A percentile compares a stretch with the other conserved stretches of the same genome.
Conservation (phyloP, 2,329 filamentous ascomycete species). For the Botrytis cinerea region DNA sequence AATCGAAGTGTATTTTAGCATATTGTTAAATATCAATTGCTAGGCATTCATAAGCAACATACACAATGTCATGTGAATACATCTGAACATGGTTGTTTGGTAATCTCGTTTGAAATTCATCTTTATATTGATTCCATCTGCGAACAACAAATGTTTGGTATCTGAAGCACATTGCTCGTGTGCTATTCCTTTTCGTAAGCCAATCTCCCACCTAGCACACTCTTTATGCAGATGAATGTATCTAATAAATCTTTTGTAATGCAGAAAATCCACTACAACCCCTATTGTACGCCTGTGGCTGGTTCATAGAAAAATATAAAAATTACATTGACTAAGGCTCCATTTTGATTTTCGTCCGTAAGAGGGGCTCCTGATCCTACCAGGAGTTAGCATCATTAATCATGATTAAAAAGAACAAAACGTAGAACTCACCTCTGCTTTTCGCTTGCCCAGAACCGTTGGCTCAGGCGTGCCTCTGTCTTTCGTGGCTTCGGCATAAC, state of each 20-base stretch:
- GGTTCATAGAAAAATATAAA: not conserved
- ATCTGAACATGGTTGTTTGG: not conserved
- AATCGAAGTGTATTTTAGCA: not conserved
- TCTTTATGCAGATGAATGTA: not conserved
- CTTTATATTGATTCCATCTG: not conserved
- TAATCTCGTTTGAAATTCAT: not conserved
- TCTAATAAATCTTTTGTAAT: conserved; percentile 4
- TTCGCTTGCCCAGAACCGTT: conserved; percentile 67
- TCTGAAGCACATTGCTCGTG: not conserved
- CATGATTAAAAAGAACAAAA: not conserved
- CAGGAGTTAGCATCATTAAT: not conserved
- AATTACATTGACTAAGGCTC: conserved; percentile 12
- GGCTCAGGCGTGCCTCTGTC: conserved; percentile 65
- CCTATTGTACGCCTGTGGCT: not conserved
- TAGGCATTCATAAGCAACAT: not conserved
- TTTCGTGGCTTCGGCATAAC: conserved; percentile 78
- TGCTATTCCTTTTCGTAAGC: not conserved
- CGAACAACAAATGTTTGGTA: not conserved
- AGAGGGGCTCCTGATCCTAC: conserved; percentile 21
- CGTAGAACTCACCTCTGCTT: conserved; percentile 57
- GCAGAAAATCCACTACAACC: not conserved
- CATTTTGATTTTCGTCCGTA: conserved; percentile 39
- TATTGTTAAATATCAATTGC: not conserved
- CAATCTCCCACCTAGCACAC: not conserved
- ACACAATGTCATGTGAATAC: not conserved